Evolutionary conservation across 345 rosid genomes (phyloP).

Genomic region (Passiflora organensis): DNA sequence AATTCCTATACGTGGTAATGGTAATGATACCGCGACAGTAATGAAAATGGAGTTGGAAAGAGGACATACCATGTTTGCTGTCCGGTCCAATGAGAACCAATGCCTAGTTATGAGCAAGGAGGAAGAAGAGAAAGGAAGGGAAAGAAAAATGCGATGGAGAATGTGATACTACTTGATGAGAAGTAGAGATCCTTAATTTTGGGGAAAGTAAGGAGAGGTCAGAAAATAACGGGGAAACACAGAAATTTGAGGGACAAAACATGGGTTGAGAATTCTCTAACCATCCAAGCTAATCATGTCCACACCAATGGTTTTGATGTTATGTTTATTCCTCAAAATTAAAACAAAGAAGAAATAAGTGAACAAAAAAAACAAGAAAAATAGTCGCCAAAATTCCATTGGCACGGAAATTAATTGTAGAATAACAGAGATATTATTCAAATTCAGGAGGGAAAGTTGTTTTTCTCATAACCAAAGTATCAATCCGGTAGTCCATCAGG

Average conservation of each 20-base stretch:
- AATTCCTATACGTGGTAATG: no score
- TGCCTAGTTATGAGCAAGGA: conserved; percentile 16
- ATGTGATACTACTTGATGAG: no score
- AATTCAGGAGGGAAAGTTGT: no score
- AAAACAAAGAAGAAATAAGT: not conserved
- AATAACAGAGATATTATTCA: no score
- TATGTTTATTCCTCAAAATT: not conserved
- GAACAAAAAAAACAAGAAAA: not conserved
- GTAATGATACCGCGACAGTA: no score
- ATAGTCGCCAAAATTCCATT: no score
- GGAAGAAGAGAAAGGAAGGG: conserved; percentile 26
- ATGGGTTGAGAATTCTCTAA: no score
- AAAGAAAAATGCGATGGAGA: conserved; percentile 26
- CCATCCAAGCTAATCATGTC: conserved; percentile 25
- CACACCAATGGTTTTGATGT: conserved; percentile 10
- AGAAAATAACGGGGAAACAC: conserved; percentile 27
- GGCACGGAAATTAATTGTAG: no score
- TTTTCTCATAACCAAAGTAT: no score
- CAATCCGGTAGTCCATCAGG: no score
- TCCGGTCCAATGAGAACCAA: conserved; percentile 22
- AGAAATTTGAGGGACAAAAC: conserved; percentile 43
- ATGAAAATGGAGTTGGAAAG: no score
- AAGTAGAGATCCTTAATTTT: conserved; percentile 48
- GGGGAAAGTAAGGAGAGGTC: conserved; percentile 27
- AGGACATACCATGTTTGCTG: conserved; percentile 48